A percentile compares a stretch with the other conserved stretches of the same genome.
Conservation (phyloP, 371 early-diverging fungal species). For the Massospora cicadina region DNA sequence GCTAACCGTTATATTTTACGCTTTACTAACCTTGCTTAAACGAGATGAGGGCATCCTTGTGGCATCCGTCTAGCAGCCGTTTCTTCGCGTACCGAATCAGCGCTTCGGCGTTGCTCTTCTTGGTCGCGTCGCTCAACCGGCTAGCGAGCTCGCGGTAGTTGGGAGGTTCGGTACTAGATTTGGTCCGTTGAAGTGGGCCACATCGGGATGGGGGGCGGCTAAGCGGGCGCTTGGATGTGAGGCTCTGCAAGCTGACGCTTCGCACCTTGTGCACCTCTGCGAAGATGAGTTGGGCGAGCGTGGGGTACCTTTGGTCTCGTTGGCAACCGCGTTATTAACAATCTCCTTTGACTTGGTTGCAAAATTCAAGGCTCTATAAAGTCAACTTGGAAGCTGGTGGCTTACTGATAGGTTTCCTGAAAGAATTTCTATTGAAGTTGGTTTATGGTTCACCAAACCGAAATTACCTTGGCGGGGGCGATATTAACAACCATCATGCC, state of each 20-base stretch:
- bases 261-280: neutral
- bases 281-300: neutral
- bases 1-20: too few species aligned
- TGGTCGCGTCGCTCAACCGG: neutral
- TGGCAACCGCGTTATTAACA: slow-evolving; percentile 22
- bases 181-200: neutral
- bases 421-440: slow-evolving; percentile 16
- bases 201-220: neutral
- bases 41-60: neutral
- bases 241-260: neutral
- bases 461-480: slow-evolving; percentile 28
- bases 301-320: slow-evolving; percentile 6
- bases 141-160: neutral
- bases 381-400: neutral
- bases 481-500: slow-evolving; percentile 47
- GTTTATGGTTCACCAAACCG: slow-evolving; percentile 7
- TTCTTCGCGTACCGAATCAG: neutral
- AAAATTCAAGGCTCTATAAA: slow-evolving; percentile 41
- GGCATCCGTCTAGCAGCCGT: neutral
- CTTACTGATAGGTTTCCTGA: slow-evolving; percentile 29
- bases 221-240: neutral
- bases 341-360: slow-evolving; percentile 43
- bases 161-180: neutral
- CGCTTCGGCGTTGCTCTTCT: neutral
- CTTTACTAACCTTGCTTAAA: too few species aligned